Conservation (phyloP, 495 filamentous ascomycete species). For the Tuber indicum region DNA sequence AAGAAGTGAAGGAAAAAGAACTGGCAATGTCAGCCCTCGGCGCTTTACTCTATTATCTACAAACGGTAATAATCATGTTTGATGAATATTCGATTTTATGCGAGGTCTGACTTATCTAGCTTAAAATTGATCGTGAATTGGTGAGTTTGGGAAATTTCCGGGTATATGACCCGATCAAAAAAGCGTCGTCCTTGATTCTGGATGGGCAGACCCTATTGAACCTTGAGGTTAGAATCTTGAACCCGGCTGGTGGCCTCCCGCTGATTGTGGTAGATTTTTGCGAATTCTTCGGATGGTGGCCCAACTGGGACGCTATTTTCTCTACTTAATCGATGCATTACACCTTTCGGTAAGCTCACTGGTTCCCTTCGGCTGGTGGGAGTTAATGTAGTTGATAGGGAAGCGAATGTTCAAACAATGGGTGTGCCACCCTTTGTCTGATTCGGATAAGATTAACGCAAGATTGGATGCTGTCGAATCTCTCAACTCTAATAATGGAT, state of each 20-base stretch:
- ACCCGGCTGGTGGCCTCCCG: background rate
- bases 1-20: constrained; percentile 68
- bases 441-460: constrained; percentile 80
- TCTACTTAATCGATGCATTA: constrained; percentile 88
- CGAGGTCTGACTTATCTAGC: constrained; percentile 30
- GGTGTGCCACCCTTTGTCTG: constrained; percentile 92
- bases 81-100: background rate
- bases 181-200: constrained; percentile 83
- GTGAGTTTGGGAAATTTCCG: constrained; percentile 86
- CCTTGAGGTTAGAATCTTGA: constrained; percentile 55
- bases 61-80: constrained; percentile 44
- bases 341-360: constrained; percentile 64
- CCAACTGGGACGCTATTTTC: constrained; percentile 79
- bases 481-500: constrained; percentile 69
- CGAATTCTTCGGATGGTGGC: constrained; percentile 85
- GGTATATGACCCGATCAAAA: constrained; percentile 89
- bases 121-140: constrained; percentile 84
- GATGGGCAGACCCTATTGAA: constrained; percentile 98
- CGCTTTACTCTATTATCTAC: constrained; percentile 78
- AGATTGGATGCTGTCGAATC: constrained; percentile 93
- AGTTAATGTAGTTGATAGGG: constrained; percentile 3
- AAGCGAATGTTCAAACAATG: constrained; percentile 96
- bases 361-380: background rate
- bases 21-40: constrained; percentile 88
- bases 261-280: constrained; percentile 55